These are phyloP conservation scores for Spathaspora arborariae DNA, from an alignment of 805 yeast species.

Conservation along the genomic window DNA sequence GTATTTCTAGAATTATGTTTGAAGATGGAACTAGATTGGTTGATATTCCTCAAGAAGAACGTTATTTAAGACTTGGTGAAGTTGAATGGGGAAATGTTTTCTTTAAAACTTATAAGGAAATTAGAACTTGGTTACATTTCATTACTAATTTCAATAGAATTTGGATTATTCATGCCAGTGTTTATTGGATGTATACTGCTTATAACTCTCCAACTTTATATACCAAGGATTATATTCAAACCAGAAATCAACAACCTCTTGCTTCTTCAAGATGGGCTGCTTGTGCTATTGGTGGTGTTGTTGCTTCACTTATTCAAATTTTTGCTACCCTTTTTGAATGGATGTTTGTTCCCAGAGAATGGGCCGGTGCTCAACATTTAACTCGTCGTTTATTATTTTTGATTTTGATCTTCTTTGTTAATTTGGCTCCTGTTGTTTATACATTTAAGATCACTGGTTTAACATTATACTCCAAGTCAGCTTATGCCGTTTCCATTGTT, in stretches of 20 bases:
- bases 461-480: slow-evolving; percentile 62
- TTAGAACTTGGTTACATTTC: slow-evolving; percentile 96
- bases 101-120: slow-evolving; percentile 93
- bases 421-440: slow-evolving; percentile 83
- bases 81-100: slow-evolving; percentile 89
- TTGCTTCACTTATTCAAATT: slow-evolving; percentile 79
- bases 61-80: slow-evolving; percentile 86
- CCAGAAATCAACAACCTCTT: slow-evolving; percentile 79
- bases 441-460: slow-evolving; percentile 78
- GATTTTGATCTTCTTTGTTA: slow-evolving; percentile 58
- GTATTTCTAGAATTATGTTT: slow-evolving; percentile 85
- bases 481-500: slow-evolving; percentile 76
- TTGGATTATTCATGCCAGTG: slow-evolving; percentile 88
- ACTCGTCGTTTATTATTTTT: slow-evolving; percentile 82
- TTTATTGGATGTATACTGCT: slow-evolving; percentile 94
- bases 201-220: slow-evolving; percentile 89
- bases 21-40: slow-evolving; percentile 91
- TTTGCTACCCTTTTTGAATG: slow-evolving; percentile 89
- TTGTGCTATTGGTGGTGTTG: slow-evolving; percentile 86
- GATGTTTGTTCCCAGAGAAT: slow-evolving; percentile 93
- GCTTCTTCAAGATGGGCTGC: slow-evolving; percentile 92
- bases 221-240: slow-evolving; percentile 81
- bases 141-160: slow-evolving; percentile 95
- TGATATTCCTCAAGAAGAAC: slow-evolving; percentile 85
- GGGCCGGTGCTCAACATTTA: slow-evolving; percentile 99